These are phyloP conservation scores for Curvularia lunata DNA, from an alignment of 2,329 filamentous ascomycete species.

Conservation along the genomic window DNA sequence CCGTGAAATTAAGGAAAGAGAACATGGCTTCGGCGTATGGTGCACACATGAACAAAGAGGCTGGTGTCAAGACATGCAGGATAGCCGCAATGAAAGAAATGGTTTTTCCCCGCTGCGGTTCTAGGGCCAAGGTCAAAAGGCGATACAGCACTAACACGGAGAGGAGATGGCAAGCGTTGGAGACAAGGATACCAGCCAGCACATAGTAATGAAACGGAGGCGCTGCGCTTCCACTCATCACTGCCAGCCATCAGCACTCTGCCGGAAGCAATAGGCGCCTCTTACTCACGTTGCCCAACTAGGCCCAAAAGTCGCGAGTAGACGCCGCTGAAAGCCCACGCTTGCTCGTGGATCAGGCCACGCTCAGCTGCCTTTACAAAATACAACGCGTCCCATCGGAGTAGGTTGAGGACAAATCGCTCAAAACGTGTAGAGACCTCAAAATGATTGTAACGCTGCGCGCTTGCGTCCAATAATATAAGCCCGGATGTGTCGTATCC, in stretches of 20 bases:
- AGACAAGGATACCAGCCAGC: conserved; percentile 68
- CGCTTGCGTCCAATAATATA: conserved; percentile 51
- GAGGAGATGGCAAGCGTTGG: conserved; percentile 76
- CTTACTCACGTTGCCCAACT: conserved; percentile 52
- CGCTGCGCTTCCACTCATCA: conserved; percentile 24
- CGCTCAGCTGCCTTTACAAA: conserved; percentile 67
- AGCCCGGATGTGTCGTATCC: conserved; percentile 82
- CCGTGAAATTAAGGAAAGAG: conserved; percentile 76
- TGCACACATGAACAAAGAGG: conserved; percentile 85
- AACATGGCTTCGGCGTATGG: conserved; percentile 85
- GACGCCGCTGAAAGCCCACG: conserved; percentile 79
- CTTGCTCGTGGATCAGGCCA: conserved; percentile 77
- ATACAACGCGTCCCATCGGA: conserved; percentile 83
- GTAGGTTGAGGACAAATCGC: conserved; percentile 63
- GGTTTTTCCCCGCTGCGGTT: conserved; percentile 37
- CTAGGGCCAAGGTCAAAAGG: conserved; percentile 64
- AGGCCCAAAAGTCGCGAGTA: conserved; percentile 56
- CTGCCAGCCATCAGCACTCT: conserved; percentile 45
- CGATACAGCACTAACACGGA: conserved; percentile 75
- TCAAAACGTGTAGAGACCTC: conserved; percentile 21
- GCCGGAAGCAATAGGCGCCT: conserved; percentile 4
- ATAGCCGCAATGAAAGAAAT: conserved; percentile 72
- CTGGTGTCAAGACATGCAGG: conserved; percentile 84
- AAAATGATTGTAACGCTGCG: conserved; percentile 27
- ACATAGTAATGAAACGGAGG: conserved; percentile 38